Base-by-base conservation (phyloP, 2,329 filamentous ascomycete genomes). In the Microsporum ferrugineum region DNA sequence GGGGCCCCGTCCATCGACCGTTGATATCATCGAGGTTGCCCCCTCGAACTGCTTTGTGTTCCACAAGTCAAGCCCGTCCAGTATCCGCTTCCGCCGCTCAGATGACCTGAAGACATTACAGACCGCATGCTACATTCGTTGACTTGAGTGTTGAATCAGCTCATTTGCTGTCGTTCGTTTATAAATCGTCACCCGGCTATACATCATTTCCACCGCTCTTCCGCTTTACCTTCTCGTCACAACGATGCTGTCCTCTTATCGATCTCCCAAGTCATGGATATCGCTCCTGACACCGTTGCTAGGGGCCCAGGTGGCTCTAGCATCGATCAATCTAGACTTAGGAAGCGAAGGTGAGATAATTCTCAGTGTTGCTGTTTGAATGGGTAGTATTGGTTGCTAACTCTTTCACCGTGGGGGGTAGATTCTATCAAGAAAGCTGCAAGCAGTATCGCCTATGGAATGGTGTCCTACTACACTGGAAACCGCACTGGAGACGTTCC, bases 401-500 rank as follows among this genome's bases (percentile, higher is more conserved):
- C 45, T n/a, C 14, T 5, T n/a, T 31, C 29, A 27, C 5, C 10
- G 8, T 27, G 49, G 17, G 49, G n/a, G 17, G 38, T 76, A 71
- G 71, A 70, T 33, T 73, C 72, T 39, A 68, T 74, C 62, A 72
- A 71, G 62, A 66, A 67, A 17, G 70, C 68, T n/a, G 67, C 71
- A n/a, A 73, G 70, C 43, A 66, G 64, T 0, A 43, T 70, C 47
- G 69, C 71, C 3, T 64, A 69, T 58, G 71, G 71, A 38, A 68
- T 74, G 64, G 66, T 73, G 60, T 69, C 67, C 43, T 73, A 72
- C 59, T 75, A 75, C 62, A 67, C 66, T 5, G 71, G 71, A 41
- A 69, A 73, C 58, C 62, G 69, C 31, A 66, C 69, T 2, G 72
- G 71, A 27, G 65, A 71, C 58, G 64, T 67, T 4, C 69, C 71